These are phyloP conservation scores for Parathielavia appendiculata DNA, from an alignment of 495 filamentous ascomycete genomes.

Conservation along the genomic window DNA sequence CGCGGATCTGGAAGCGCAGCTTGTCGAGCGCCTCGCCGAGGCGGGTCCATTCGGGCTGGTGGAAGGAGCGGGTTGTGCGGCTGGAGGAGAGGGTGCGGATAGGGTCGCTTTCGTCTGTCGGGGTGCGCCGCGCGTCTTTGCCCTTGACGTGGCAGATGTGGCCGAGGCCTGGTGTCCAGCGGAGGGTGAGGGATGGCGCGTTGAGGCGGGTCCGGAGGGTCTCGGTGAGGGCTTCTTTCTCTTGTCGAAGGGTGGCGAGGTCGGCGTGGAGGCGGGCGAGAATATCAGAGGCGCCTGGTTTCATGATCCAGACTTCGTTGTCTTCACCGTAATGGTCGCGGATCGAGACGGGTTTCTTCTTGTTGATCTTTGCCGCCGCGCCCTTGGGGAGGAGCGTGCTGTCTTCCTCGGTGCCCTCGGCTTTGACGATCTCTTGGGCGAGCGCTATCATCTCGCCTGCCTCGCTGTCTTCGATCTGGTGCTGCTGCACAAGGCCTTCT, in stretches of 20 bases:
- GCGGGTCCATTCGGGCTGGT: constrained; percentile 74
- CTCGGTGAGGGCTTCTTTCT: constrained; percentile 56
- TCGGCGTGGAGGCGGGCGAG: constrained; percentile 62
- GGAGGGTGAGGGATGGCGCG: constrained; percentile 63
- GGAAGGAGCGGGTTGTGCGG: constrained; percentile 79
- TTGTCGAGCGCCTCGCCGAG: constrained; percentile 72
- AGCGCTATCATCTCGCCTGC: constrained; percentile 61
- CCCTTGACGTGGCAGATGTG: constrained; percentile 90
- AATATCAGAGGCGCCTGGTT: constrained; percentile 59
- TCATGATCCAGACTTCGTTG: constrained; percentile 82
- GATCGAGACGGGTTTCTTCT: constrained; percentile 41
- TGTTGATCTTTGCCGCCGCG: constrained; percentile 29
- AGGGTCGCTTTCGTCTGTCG: constrained; percentile 28
- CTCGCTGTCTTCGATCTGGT: constrained; percentile 67
- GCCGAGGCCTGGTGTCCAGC: constrained; percentile 76
- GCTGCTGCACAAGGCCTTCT: constrained; percentile 76
- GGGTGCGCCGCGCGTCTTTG: constrained; percentile 52
- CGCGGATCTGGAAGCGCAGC: constrained; percentile 64
- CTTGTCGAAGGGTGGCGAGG: constrained; percentile 51
- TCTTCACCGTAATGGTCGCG: constrained; percentile 49
- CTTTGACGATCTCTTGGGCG: constrained; percentile 60
- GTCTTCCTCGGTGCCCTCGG: constrained; percentile 50
- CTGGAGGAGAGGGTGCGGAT: constrained; percentile 66
- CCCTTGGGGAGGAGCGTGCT: constrained; percentile 39
- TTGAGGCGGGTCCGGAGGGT: constrained; percentile 48